Base-by-base conservation (phyloP, 768 basidiomycete species). In the Mycena floridula region DNA sequence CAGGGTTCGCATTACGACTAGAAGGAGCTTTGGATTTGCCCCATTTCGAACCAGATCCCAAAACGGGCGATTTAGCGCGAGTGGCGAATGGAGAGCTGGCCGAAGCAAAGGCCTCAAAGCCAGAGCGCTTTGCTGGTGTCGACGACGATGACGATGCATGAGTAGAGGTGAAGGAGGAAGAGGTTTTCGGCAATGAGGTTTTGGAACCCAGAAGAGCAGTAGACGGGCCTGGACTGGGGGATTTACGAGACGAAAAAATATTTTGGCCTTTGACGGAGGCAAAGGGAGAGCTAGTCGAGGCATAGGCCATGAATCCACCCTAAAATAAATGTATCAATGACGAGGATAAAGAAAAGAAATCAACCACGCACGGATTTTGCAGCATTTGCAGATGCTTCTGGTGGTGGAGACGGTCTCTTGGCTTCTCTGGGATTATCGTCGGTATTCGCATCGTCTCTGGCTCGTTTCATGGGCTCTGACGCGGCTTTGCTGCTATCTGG, bases 231-330 rank as follows among this genome's bases (percentile, higher is more conserved):
- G 58, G 46, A 12, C 57, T 48, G 16, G 65, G 48, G 27, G 73
- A 54, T 54, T 68, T 70, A 42, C 59, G 58, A 9, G 70, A 62
- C 15, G 64, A 58, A 53, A 79, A 77, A 20, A 72, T 50, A 55
- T 76, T 85, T 48, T 81, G 75, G 38, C 85, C 87, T 52, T 82
- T 86, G 55, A 85, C 79, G 38, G 75, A 62, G 12, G 83, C 79
- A 54, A 89, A 89, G 4, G 87, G 86, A 2, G 87, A 89, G 44
- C 69, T 73, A 9, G 77, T 66, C 2, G 85, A 82, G 11, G 87
- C 86, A 54, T 88, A 90, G 2, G 85, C 82, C 75, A 82, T 81
- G 60, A 90, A 90, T 21, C 87, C 87, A 43, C 76, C 66, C 84
- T 85, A 43, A 16, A 42, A 39, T 24, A 28, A 12, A 43, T 47